A percentile compares a stretch with the other conserved stretches of the same genome.
Conservation (phyloP, 768 basidiomycete genomes). For the Phylloporus sp. region DNA sequence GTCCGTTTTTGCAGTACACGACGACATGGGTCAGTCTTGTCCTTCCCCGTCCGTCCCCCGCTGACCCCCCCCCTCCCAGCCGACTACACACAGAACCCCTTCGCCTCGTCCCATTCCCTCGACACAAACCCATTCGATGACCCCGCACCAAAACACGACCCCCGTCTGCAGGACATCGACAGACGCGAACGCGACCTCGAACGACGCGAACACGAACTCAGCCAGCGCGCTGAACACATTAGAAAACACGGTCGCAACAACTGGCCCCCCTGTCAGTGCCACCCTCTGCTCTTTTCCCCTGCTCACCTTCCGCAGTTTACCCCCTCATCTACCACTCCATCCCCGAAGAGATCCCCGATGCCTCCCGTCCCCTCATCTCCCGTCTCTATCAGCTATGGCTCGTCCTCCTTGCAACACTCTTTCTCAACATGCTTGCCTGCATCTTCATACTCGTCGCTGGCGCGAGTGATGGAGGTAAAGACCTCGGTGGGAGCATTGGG, state of each 20-base stretch:
- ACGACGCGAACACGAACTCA: conserved; percentile 72
- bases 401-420: conserved; percentile 72
- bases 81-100: conserved; percentile 64
- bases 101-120: conserved; percentile 79
- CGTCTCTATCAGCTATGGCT: conserved; percentile 94
- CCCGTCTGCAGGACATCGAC: conserved; percentile 61
- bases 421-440: conserved; percentile 89
- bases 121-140: conserved; percentile 91
- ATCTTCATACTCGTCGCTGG: conserved; percentile 82
- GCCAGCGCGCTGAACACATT: conserved; percentile 63
- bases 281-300: conserved; percentile 9
- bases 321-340: conserved; percentile 96
- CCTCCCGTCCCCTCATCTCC: conserved; percentile 72
- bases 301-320: conserved; percentile 56
- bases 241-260: conserved; percentile 82
- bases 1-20: background rate
- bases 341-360: conserved; percentile 81
- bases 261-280: conserved; percentile 83
- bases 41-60: too few species aligned
- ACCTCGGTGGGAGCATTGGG: conserved; percentile 82
- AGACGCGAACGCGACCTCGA: conserved; percentile 80
- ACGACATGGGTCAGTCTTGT: conserved; percentile 25
- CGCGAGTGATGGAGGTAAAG: conserved; percentile 67
- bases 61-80: conserved; percentile 8
- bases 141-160: conserved; percentile 48